A percentile compares a stretch with the other conserved stretches of the same genome.
phyloP scores from a whole-genome alignment of 2,329 filamentous ascomycete genomes.

The Biscogniauxia marginata region DNA sequence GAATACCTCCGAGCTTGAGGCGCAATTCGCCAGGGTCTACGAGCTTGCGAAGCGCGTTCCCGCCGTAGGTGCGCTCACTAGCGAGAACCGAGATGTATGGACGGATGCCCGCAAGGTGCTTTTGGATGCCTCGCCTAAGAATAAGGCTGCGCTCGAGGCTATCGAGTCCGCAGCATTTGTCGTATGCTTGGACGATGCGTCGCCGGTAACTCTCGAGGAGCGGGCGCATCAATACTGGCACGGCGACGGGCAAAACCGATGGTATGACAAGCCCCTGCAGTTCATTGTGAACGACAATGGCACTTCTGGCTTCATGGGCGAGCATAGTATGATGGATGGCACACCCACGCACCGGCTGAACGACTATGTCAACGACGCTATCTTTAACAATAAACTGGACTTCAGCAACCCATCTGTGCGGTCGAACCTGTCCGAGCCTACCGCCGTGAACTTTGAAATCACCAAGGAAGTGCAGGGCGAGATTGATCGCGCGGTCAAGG shows the following conservation, averaged over 20 bases:
- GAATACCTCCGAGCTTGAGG: constrained; percentile 84
- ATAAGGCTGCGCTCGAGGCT: constrained; percentile 72
- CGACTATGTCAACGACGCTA: constrained; percentile 88
- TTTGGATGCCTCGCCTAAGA: constrained; percentile 72
- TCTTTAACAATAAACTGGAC: constrained; percentile 93
- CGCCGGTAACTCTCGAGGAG: constrained; percentile 91
- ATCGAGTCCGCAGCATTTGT: constrained; percentile 90
- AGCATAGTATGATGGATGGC: constrained; percentile 99
- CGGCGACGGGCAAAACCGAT: constrained; percentile 91
- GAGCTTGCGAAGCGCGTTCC: constrained; percentile 69
- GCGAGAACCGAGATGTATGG: constrained; percentile 93
- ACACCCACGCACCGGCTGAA: constrained; percentile 96
- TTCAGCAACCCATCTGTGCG: constrained; percentile 76
- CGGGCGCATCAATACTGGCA: constrained; percentile 97
- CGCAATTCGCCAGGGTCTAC: constrained; percentile 84
- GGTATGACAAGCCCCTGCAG: constrained; percentile 97
- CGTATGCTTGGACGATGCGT: constrained; percentile 88
- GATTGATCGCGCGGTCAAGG: constrained; percentile 72
- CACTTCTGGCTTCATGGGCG: constrained; percentile 94
- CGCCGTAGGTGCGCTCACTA: constrained; percentile 80
- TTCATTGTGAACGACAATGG: constrained; percentile 99
- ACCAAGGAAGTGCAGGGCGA: constrained; percentile 71
- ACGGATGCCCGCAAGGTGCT: constrained; percentile 77
- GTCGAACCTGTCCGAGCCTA: constrained; percentile 80
- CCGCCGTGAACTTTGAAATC: constrained; percentile 74